phyloP scores from a whole-genome alignment of 2,329 filamentous ascomycete species.

The Penicillium olsonii region DNA sequence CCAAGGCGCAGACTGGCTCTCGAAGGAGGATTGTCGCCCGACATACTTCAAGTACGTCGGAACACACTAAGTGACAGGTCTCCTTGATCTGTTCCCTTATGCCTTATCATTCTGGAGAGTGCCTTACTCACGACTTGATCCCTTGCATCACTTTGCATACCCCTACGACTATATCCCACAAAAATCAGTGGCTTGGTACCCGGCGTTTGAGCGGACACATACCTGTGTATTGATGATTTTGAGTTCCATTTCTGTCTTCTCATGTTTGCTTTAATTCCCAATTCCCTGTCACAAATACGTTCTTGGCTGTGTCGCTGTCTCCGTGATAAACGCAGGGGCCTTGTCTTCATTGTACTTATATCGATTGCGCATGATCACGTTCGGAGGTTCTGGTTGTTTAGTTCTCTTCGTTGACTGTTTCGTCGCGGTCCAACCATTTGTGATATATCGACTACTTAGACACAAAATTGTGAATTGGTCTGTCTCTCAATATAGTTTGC shows the following conservation, averaged over 20 bases:
- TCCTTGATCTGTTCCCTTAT: slow-evolving; percentile 10
- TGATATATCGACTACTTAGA: slow-evolving; percentile 11
- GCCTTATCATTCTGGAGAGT: slow-evolving; percentile 15
- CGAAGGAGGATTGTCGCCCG: slow-evolving; percentile 89
- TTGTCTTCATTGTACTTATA: slow-evolving; percentile 34
- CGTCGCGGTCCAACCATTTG: neutral
- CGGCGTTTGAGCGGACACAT: slow-evolving; percentile 31
- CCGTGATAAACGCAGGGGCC: slow-evolving; percentile 17
- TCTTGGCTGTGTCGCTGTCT: slow-evolving; percentile 16
- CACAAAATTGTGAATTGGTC: slow-evolving; percentile 7
- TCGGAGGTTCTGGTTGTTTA: slow-evolving; percentile 2
- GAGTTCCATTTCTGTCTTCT: slow-evolving; percentile 7
- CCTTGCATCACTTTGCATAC: slow-evolving; percentile 26
- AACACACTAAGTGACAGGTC: slow-evolving; percentile 60
- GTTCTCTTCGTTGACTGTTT: neutral
- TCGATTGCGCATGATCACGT: slow-evolving; percentile 21
- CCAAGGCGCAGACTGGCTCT: slow-evolving; percentile 80
- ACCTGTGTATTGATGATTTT: slow-evolving; percentile 26
- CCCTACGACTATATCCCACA: slow-evolving; percentile 25
- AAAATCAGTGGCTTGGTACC: slow-evolving; percentile 22
- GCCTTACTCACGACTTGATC: slow-evolving; percentile 18
- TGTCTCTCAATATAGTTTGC: neutral
- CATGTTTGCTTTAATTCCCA: slow-evolving; percentile 6
- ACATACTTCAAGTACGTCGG: slow-evolving; percentile 97
- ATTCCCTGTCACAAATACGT: slow-evolving; percentile 19